These are phyloP conservation scores for Chalciporus chontae DNA, from an alignment of 768 basidiomycete genomes.

Conservation along the genomic window DNA sequence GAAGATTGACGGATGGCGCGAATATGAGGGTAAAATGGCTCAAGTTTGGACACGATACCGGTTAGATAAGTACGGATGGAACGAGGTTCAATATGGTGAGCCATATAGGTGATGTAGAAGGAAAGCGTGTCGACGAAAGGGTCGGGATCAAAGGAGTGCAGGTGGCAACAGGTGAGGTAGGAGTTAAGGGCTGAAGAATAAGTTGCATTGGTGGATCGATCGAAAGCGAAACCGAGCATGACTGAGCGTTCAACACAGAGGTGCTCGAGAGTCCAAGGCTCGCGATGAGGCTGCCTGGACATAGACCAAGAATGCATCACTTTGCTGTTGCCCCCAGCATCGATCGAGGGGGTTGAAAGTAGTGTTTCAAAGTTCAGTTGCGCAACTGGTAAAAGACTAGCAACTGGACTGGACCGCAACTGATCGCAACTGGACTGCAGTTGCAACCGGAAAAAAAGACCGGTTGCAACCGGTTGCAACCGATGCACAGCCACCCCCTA, in stretches of 20 bases:
- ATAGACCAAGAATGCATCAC: too few relatives aligned
- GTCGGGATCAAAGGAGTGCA: conserved; percentile 27
- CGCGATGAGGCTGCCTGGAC: too few relatives aligned
- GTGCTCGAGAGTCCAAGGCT: not conserved
- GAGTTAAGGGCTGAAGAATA: conserved; percentile 35
- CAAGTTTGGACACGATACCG: not conserved
- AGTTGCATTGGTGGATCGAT: conserved; percentile 9
- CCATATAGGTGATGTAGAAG: conserved; percentile 13
- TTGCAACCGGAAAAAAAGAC: too few relatives aligned
- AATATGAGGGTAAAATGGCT: not conserved
- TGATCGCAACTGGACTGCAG: too few relatives aligned
- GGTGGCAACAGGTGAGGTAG: conserved; percentile 26
- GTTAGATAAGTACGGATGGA: conserved; percentile 10
- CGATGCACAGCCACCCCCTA: too few relatives aligned
- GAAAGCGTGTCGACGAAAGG: conserved; percentile 24
- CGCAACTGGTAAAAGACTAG: too few relatives aligned
- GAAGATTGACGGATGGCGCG: not conserved
- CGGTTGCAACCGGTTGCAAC: too few relatives aligned
- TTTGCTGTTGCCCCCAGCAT: conserved; percentile 35
- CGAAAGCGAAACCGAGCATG: conserved; percentile 23
- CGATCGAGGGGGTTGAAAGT: conserved; percentile 25
- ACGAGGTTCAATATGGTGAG: conserved; percentile 14
- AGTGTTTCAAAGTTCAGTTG: too few relatives aligned
- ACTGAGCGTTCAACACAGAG: conserved; percentile 18
- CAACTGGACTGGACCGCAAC: too few relatives aligned